Conservation (phyloP, 805 yeast genomes). For the Spathaspora passalidarum region DNA sequence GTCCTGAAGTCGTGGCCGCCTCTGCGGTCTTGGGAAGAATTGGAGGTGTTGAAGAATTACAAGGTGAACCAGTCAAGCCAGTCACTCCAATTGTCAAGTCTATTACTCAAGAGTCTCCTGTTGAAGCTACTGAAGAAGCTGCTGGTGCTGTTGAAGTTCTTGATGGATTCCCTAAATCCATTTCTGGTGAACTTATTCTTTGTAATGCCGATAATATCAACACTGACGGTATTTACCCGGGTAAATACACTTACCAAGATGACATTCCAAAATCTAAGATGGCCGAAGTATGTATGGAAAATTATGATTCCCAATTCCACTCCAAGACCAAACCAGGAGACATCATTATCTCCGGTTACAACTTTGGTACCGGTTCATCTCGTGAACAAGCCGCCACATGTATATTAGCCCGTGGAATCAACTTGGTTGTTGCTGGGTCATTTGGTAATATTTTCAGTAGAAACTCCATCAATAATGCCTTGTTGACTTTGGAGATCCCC, state of each 20-base stretch:
- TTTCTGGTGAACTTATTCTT: constrained; percentile 86
- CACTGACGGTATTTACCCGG: constrained; percentile 99
- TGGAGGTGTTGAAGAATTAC: constrained; percentile 89
- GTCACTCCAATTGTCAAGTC: constrained; percentile 49
- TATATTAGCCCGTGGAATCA: constrained; percentile 88
- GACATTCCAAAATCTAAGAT: constrained; percentile 91
- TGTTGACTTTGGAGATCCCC: constrained; percentile 91
- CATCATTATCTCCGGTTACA: constrained; percentile 86
- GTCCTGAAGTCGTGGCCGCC: constrained; percentile 98
- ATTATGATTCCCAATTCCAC: constrained; percentile 89
- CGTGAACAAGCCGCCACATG: constrained; percentile 99
- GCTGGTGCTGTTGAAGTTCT: constrained; percentile 63
- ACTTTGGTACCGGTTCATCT: constrained; percentile 97
- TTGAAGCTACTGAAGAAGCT: constrained; percentile 28
- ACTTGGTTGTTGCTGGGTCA: constrained; percentile 92
- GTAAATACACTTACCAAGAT: constrained; percentile 98
- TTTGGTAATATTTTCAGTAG: constrained; percentile 96
- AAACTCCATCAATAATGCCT: constrained; percentile 94
- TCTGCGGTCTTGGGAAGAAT: constrained; percentile 94
- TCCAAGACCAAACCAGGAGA: constrained; percentile 81
- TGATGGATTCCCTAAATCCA: constrained; percentile 86
- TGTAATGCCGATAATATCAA: constrained; percentile 97
- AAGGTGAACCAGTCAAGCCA: constrained; percentile 46
- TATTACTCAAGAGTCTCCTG: constrained; percentile 24
- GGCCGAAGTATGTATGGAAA: constrained; percentile 99